A percentile compares a stretch with the other conserved stretches of the same genome.
phyloP scores from a whole-genome alignment of 2,329 filamentous ascomycete genomes.

The Metarhizium album region DNA sequence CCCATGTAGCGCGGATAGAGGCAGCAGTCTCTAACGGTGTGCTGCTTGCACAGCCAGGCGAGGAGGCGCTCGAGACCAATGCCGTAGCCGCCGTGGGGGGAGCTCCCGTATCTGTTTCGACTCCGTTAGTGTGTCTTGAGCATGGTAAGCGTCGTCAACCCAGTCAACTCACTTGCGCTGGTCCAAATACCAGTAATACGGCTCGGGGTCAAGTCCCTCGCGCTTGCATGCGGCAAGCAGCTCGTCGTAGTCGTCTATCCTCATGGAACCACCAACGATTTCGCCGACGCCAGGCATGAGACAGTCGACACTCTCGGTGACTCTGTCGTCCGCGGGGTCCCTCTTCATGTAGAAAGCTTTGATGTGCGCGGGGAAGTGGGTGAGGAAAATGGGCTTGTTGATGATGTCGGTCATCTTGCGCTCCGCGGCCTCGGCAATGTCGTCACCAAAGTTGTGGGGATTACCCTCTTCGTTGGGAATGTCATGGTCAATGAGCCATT shows the following conservation, averaged over 20 bases:
- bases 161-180: constrained; percentile 57
- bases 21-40: constrained; percentile 54
- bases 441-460: constrained; percentile 85
- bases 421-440: constrained; percentile 96
- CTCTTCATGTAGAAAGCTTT: constrained; percentile 99
- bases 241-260: constrained; percentile 85
- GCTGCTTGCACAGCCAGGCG: constrained; percentile 52
- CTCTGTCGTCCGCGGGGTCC: constrained; percentile 64
- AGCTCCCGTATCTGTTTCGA: constrained; percentile 57
- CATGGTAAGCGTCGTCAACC: not conserved
- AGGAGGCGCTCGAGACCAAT: constrained; percentile 51
- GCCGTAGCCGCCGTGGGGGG: constrained; percentile 86
- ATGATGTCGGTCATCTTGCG: constrained; percentile 95
- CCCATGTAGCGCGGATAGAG: constrained; percentile 74
- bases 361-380: constrained; percentile 94
- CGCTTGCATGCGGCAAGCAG: constrained; percentile 79
- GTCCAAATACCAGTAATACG: constrained; percentile 98
- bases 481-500: constrained; percentile 82
- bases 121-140: not conserved
- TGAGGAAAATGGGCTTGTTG: constrained; percentile 89
- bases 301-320: constrained; percentile 85
- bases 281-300: constrained; percentile 90
- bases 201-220: constrained; percentile 71
- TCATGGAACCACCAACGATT: constrained; percentile 94
- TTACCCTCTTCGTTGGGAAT: constrained; percentile 91